phyloP scores from a whole-genome alignment of 169 alveolate species.

The Cryptosporidium canis region DNA sequence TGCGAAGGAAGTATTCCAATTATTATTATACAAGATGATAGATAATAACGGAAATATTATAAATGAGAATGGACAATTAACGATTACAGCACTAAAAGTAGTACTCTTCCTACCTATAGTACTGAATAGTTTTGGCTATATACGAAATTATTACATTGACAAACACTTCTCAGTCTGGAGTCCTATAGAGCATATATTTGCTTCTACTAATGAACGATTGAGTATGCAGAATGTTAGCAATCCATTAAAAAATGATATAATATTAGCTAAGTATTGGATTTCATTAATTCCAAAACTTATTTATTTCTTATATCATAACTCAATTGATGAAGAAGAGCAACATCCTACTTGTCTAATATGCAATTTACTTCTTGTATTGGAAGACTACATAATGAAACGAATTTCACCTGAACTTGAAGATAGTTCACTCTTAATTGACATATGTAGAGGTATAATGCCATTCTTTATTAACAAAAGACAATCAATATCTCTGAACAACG shows the following conservation, averaged over 20 bases:
- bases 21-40: neutral
- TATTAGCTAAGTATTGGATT: slow-evolving; percentile 20
- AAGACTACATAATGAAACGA: neutral
- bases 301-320: neutral
- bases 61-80: slow-evolving; percentile 1
- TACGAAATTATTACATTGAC: neutral
- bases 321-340: neutral
- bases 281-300: slow-evolving; percentile 42
- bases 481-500: neutral
- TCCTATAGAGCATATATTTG: slow-evolving; percentile 10
- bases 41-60: neutral
- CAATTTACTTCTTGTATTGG: slow-evolving; percentile 4
- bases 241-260: slow-evolving; percentile 18
- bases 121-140: slow-evolving; percentile 12
- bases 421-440: neutral
- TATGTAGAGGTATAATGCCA: slow-evolving; percentile 31
- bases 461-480: neutral
- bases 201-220: neutral
- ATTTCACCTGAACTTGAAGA: neutral
- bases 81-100: neutral
- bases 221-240: neutral
- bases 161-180: slow-evolving; percentile 24
- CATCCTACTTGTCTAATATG: slow-evolving; percentile 24
- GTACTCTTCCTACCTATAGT: slow-evolving; percentile 10
- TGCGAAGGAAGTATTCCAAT: neutral